Evolutionary conservation across 2,329 filamentous ascomycete species (phyloP), one percentile per base, ranked within the genome.

Genomic region (Aspergillus clavatus): DNA sequence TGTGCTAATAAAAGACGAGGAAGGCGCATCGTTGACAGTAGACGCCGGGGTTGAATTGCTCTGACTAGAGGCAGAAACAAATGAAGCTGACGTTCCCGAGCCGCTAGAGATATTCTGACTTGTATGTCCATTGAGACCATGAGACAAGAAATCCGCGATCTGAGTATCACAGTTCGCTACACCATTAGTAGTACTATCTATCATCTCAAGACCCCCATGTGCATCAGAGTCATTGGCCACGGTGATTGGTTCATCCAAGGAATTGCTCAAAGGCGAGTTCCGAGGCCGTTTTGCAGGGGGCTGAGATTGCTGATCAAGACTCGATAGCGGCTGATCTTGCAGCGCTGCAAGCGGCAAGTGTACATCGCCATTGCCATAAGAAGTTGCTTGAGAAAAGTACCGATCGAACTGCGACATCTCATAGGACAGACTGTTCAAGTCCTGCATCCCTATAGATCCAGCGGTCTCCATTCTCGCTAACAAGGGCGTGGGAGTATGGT

Each of bases 21-120:
- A 47, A 12, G 41, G n/a, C 23, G 44, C 33, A 16, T 56, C 54
- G 5, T 54, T 43, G 7, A 51, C 47, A 3, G 55, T 54, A 5
- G 56, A 51, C 14, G 65, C 61, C 4, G 62, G 57, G 0, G 46
- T 54, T 8, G 60, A 64, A 28, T 55, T 61, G 29, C 53, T 53
- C 24, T 53, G 52, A 26, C 53, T 55, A 16, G 56, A 47, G 3
- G 52, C 43, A 28, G 60, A 58, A 16, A 53, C 50, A 33, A 59
- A 41, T 8, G 61, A 59, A 14, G 60, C 50, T 7, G 60, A 59
- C 5, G 57, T 58, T 10, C 47, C 52, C 14, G 60, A 61, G 21
- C 53, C 53, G 46, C 58, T 59, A 6, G 60, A 55, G 6, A 58
- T 62, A 36, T 46, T 58, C 33, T 42, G 51, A 24, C 38, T 56